These are phyloP conservation scores for Podaxis carcinomalis DNA, from an alignment of 768 basidiomycete genomes.

Conservation along the genomic window DNA sequence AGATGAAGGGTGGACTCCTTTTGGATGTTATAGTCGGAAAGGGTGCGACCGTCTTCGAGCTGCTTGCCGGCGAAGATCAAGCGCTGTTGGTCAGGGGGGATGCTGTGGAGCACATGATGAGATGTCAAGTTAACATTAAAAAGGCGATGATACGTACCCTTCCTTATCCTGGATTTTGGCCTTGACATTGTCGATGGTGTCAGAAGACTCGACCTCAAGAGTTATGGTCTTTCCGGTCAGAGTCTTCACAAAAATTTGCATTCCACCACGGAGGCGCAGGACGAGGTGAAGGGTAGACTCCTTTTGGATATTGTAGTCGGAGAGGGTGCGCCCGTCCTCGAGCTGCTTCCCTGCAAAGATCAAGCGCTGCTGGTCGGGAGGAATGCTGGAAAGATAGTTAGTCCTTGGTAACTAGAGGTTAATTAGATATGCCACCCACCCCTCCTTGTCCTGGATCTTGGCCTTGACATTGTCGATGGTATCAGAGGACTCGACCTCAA, in stretches of 20 bases:
- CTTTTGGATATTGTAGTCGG: constrained; percentile 93
- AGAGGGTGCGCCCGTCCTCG: constrained; percentile 88
- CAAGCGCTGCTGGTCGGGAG: constrained; percentile 90
- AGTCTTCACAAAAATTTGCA: constrained; percentile 83
- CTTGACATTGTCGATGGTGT: constrained; percentile 86
- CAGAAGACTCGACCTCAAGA: constrained; percentile 83
- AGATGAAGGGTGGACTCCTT: constrained; percentile 83
- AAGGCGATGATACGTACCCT: constrained; percentile 30
- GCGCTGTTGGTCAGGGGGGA: constrained; percentile 85
- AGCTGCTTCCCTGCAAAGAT: constrained; percentile 97
- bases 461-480: constrained; percentile 78
- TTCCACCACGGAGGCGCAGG: constrained; percentile 87
- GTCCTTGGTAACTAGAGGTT: neutral
- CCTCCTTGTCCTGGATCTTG: constrained; percentile 86
- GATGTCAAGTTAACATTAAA: neutral
- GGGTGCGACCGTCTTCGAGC: constrained; percentile 84
- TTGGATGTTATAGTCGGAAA: constrained; percentile 90
- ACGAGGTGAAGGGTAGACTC: constrained; percentile 90
- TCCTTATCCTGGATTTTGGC: constrained; percentile 95
- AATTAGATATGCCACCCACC: constrained; percentile 23
- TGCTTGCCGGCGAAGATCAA: constrained; percentile 93
- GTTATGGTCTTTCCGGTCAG: constrained; percentile 90
- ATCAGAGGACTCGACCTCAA: constrained; percentile 78
- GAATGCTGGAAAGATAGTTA: constrained; percentile 40
- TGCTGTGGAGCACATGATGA: constrained; percentile 22